Evolutionary conservation across 305 asterid species (phyloP).

Genomic region (Fraxinus velutina): DNA sequence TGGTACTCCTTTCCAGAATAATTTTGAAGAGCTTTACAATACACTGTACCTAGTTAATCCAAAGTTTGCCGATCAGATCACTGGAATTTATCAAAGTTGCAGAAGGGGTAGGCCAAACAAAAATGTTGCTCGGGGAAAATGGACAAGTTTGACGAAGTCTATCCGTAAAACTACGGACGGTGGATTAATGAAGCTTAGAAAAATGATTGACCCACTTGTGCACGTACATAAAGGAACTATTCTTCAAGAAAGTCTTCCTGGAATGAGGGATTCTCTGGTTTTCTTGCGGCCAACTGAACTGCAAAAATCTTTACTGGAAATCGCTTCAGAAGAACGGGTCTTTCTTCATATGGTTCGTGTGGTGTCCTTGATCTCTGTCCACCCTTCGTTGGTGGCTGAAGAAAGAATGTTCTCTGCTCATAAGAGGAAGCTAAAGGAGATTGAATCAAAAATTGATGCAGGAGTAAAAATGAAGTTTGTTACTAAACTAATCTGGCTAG

Average conservation of each 20-base stretch:
- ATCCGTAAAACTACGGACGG: conserved; percentile 22
- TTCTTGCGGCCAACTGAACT: conserved; percentile 40
- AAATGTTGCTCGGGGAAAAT: conserved; percentile 23
- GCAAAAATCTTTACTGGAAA: conserved; percentile 38
- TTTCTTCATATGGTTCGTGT: conserved; percentile 26
- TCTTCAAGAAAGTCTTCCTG: conserved; percentile 52
- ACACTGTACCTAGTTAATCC: conserved; percentile 63
- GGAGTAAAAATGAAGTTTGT: conserved; percentile 57
- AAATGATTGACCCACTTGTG: conserved; percentile 48
- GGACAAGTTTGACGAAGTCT: conserved; percentile 35
- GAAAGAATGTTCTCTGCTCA: background rate
- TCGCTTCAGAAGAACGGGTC: background rate
- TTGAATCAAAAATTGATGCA: conserved; percentile 22
- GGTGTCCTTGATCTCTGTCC: conserved; percentile 52
- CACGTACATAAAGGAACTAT: conserved; percentile 56
- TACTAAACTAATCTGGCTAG: conserved; percentile 38
- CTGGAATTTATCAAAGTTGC: background rate
- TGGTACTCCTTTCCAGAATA: conserved; percentile 80
- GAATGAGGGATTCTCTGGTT: conserved; percentile 47
- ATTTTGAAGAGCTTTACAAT: conserved; percentile 48
- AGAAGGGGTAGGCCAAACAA: conserved; percentile 4
- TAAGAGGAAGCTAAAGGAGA: conserved; percentile 14
- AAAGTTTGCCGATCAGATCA: conserved; percentile 20
- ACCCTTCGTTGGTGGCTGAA: conserved; percentile 43
- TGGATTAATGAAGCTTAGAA: conserved; percentile 31